Conservation (phyloP, 176 grass and related monocot genomes). For the Melocanna baccifera region DNA sequence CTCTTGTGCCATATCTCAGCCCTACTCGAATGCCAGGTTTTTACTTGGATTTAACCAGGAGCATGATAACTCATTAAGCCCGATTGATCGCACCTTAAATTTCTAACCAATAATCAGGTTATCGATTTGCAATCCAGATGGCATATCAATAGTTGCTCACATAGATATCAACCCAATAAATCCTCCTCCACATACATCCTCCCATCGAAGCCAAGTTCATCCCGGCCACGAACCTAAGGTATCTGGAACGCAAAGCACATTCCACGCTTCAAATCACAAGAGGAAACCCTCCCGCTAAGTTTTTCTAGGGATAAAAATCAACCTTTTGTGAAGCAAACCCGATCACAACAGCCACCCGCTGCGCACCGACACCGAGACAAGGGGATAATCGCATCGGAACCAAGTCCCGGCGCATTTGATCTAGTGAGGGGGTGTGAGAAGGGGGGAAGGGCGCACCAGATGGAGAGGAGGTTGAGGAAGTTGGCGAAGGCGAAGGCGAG, state of each 20-base stretch:
- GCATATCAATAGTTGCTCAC: not conserved
- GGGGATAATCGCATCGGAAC: not conserved
- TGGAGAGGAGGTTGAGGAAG: conserved; percentile 77
- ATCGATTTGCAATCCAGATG: not conserved
- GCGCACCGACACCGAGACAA: conserved; percentile 1
- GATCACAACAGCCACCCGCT: conserved; percentile 28
- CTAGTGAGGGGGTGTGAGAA: not conserved
- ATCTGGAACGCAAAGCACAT: not conserved
- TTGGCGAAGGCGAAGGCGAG: conserved; percentile 72
- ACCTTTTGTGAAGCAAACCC: not conserved
- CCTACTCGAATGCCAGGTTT: not conserved
- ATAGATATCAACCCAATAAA: not conserved
- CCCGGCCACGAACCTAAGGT: not conserved
- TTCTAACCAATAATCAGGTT: not conserved
- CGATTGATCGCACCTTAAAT: not conserved
- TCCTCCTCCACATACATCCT: not conserved
- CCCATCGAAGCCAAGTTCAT: not conserved
- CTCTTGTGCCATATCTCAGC: not conserved
- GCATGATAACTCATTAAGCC: not conserved
- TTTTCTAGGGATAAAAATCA: not conserved
- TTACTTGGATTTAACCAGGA: not conserved
- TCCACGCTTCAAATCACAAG: not conserved
- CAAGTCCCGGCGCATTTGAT: not conserved
- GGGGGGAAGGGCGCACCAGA: conserved; percentile 51
- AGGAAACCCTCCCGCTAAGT: not conserved